phyloP scores from a whole-genome alignment of 2,329 filamentous ascomycete species.

The Sporothrix euskadiensis region DNA sequence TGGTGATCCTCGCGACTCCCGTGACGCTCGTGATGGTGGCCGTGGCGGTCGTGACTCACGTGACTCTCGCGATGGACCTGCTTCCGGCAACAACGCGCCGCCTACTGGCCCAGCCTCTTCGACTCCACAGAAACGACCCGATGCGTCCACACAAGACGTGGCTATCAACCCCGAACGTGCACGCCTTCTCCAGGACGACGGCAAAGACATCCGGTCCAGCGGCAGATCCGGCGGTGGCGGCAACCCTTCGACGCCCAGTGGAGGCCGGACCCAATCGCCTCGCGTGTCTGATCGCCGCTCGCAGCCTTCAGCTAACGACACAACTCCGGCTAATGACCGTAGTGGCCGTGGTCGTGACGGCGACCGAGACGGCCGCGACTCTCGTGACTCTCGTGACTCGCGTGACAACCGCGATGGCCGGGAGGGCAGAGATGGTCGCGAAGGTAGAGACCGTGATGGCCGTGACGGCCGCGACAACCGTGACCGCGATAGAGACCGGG shows the following conservation, averaged over 20 bases:
- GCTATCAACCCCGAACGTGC: conserved; percentile 59
- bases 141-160: conserved; percentile 44
- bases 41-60: neutral
- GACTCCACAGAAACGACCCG: conserved; percentile 5
- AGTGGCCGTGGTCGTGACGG: conserved; percentile 8
- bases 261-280: conserved; percentile 50
- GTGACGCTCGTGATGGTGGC: conserved; percentile 36
- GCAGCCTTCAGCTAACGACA: conserved; percentile 33
- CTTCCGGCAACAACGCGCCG: neutral
- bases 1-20: conserved; percentile 44
- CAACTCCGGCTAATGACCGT: conserved; percentile 32
- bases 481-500: conserved; percentile 39
- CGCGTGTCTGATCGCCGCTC: conserved; percentile 45
- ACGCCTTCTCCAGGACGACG: conserved; percentile 51
- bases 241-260: neutral
- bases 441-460: conserved; percentile 42
- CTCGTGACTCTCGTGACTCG: neutral
- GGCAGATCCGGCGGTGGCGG: conserved; percentile 36
- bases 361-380: conserved; percentile 38
- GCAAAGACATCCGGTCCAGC: conserved; percentile 43
- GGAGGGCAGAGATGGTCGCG: conserved; percentile 53
- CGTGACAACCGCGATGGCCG: conserved; percentile 7
- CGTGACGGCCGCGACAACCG: conserved; percentile 31
- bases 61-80: neutral
- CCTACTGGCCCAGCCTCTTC: conserved; percentile 15